Base-by-base conservation (phyloP, 2,329 filamentous ascomycete genomes). In the Neonectria magnoliae region DNA sequence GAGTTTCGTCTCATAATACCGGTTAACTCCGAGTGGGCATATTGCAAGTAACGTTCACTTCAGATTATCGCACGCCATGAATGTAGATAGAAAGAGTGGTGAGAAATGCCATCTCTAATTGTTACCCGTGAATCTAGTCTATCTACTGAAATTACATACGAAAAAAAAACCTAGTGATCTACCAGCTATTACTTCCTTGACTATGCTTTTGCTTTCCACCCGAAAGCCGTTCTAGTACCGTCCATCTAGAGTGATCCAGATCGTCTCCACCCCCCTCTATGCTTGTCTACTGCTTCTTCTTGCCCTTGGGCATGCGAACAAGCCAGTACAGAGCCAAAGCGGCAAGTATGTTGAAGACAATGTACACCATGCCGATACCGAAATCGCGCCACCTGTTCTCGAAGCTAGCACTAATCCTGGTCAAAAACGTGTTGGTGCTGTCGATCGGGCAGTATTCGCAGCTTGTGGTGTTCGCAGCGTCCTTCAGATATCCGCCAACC, bases 311-410 rank as follows among this genome's bases (percentile, higher is more conserved):
- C 67, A 82, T 78, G 11, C 80, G 75, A 7, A 77, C 76, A 65
- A 84, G 69, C 81, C 81, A 88, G 73, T 88, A 88, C 48, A 87
- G 73, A 14, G 78, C 71, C n/a, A 88, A 71, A 0, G 85, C 82
- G 1, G 80, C 83, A 13, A 75, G 73, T 25, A 87, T 77, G 69
- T 88, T 88, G 74, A 88, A 84, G 2, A 79, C 74, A 50, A 87
- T 82, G 64, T 85, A 88, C 0, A 80, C 82, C 78, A 84, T 87
- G 58, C 87, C 79, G 20, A 90, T 80, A 4, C 87, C 87, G 62
- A 84, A 85, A 69, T 90, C 85, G 27, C 87, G 81, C 86, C 87
- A 90, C 25, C 85, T 73, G 58, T 87, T 72, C n/a, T 75, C 76
- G 66, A 84, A 88, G 58, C 77, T 80, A 53, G 85, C 80, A 54